Conservation (phyloP, 371 early-diverging fungal species). For the Chytridiales sp. region DNA sequence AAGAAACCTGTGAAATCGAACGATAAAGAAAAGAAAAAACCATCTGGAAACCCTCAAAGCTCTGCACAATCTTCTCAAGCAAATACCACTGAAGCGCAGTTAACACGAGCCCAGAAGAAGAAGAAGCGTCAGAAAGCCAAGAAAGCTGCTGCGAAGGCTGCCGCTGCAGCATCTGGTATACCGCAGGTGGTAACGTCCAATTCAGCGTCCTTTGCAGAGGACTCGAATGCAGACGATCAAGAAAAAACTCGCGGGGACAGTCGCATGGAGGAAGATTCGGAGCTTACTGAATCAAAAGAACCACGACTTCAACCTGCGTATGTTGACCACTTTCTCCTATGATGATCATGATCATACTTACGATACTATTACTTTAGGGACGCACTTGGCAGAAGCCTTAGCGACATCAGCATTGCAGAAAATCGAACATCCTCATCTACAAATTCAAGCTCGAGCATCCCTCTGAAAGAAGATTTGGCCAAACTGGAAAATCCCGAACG, state of each 20-base stretch:
- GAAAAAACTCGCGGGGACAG: too few relatives aligned
- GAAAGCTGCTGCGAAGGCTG: slow-evolving; percentile 20
- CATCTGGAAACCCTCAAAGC: too few relatives aligned
- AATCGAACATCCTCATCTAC: not conserved
- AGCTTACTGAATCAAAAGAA: not conserved
- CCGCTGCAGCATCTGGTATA: too few relatives aligned
- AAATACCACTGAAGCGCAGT: not conserved
- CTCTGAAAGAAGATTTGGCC: slow-evolving; percentile 3
- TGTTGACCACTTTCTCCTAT: too few relatives aligned
- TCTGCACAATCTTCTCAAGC: not conserved
- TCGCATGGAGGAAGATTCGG: slow-evolving; percentile 14
- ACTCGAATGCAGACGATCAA: not conserved
- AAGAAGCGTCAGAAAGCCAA: slow-evolving; percentile 36
- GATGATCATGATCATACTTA: too few relatives aligned
- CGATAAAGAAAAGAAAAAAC: too few relatives aligned
- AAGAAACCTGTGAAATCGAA: too few relatives aligned
- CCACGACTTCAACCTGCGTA: not conserved
- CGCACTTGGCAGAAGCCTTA: slow-evolving; percentile 5
- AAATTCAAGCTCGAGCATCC: too few relatives aligned
- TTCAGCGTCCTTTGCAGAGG: too few relatives aligned
- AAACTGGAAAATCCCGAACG: slow-evolving; percentile 11
- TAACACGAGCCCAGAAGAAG: slow-evolving; percentile 45
- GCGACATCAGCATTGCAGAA: slow-evolving; percentile 9
- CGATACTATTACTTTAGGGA: slow-evolving; percentile 1
- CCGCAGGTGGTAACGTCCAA: too few relatives aligned